phyloP scores from a whole-genome alignment of 2,329 filamentous ascomycete species.

The Epichloe bromicola region DNA sequence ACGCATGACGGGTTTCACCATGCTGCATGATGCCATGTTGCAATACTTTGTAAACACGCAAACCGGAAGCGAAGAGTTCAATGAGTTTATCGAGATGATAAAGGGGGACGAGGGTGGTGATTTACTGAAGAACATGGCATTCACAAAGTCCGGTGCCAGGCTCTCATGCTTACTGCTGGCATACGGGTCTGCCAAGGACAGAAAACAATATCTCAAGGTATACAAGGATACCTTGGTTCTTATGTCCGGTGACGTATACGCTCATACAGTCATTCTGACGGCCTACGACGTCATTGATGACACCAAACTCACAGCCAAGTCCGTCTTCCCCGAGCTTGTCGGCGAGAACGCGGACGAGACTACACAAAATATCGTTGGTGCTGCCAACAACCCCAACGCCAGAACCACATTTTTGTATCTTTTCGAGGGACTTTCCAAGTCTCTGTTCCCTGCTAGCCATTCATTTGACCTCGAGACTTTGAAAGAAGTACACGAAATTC shows the following conservation, averaged over 20 bases:
- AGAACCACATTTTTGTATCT: conserved; percentile 65
- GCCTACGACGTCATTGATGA: conserved; percentile 91
- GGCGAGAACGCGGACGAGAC: conserved; percentile 54
- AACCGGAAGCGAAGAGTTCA: conserved; percentile 66
- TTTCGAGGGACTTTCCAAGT: conserved; percentile 54
- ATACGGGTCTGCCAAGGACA: conserved; percentile 79
- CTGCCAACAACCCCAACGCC: conserved; percentile 53
- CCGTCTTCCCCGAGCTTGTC: conserved; percentile 76
- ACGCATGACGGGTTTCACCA: conserved; percentile 91
- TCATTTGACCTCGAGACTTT: conserved; percentile 57
- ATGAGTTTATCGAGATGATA: conserved; percentile 77
- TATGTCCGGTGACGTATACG: conserved; percentile 70
- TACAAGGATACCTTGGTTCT: conserved; percentile 83
- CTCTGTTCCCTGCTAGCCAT: conserved; percentile 48
- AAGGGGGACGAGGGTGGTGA: conserved; percentile 88
- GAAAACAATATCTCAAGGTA: conserved; percentile 73
- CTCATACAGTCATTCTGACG: conserved; percentile 68
- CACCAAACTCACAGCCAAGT: conserved; percentile 75
- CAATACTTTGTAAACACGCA: conserved; percentile 83
- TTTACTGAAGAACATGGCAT: conserved; percentile 86
- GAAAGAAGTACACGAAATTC: conserved; percentile 64
- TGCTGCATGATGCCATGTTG: conserved; percentile 95
- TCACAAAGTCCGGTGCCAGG: conserved; percentile 77
- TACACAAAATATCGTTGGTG: conserved; percentile 49
- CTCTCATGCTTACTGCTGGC: conserved; percentile 74